Conservation (phyloP, 1,284 basidiomycete genomes). For the Sanghuangporus weigelae region DNA sequence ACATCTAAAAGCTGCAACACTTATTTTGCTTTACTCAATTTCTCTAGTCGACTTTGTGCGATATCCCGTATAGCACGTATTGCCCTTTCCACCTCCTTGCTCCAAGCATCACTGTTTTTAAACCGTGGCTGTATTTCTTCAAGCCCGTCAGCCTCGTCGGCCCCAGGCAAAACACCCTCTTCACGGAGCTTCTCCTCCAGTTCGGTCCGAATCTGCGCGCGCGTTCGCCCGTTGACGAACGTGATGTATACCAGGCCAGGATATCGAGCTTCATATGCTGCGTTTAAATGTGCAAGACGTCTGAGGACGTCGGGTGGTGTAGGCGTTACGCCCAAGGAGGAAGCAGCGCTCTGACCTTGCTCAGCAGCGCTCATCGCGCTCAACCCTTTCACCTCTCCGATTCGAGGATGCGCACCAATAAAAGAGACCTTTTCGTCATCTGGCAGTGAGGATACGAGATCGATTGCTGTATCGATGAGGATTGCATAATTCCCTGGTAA, state of each 20-base stretch:
- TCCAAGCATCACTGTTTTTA: conserved; percentile 39
- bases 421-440: conserved; percentile 58
- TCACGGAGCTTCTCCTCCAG: conserved; percentile 61
- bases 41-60: conserved; percentile 57
- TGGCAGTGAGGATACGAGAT: conserved; percentile 53
- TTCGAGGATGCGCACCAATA: conserved; percentile 80
- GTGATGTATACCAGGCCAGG: conserved; percentile 82
- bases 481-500: conserved; percentile 38
- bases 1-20: conserved; percentile 37
- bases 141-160: conserved; percentile 21
- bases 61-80: conserved; percentile 72
- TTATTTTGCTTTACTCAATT: conserved; percentile 33
- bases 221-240: conserved; percentile 81
- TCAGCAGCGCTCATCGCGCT: conserved; percentile 73
- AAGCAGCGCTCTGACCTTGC: conserved; percentile 42
- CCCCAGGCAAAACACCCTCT: conserved; percentile 42
- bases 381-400: conserved; percentile 74
- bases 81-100: conserved; percentile 61
- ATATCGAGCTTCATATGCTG: conserved; percentile 68
- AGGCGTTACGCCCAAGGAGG: conserved; percentile 24
- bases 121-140: conserved; percentile 14
- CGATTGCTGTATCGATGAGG: conserved; percentile 58
- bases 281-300: conserved; percentile 65
- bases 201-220: conserved; percentile 69
- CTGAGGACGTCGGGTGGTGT: conserved; percentile 64